phyloP scores from a whole-genome alignment of 441 rosid species.

The Brassica balearica region DNA sequence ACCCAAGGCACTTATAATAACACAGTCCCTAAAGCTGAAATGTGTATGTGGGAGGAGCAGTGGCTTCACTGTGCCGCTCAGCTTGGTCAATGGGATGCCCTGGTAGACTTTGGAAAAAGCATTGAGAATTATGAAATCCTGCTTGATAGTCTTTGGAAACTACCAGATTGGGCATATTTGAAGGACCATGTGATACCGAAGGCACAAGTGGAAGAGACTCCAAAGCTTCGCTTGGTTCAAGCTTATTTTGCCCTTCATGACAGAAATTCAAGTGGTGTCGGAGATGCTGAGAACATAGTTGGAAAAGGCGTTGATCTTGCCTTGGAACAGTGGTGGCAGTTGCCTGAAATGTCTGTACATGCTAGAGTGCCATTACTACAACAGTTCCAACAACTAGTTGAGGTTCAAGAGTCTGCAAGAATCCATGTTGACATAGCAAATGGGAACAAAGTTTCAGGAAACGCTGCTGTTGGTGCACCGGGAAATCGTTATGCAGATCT shows the following conservation, averaged over 20 bases:
- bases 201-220: constrained; percentile 98
- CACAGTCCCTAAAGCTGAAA: constrained; percentile 95
- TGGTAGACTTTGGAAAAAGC: constrained; percentile 93
- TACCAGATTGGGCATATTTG: constrained; percentile 95
- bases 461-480: constrained; percentile 66
- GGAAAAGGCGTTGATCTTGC: constrained; percentile 97
- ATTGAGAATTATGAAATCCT: constrained; percentile 93
- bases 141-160: constrained; percentile 95
- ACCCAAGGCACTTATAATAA: constrained; percentile 98
- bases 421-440: constrained; percentile 83
- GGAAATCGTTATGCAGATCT: constrained; percentile 92
- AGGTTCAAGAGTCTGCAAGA: constrained; percentile 96
- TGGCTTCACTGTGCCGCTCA: constrained; percentile 96
- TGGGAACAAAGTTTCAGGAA: constrained; percentile 81
- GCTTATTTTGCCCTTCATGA: constrained; percentile 95
- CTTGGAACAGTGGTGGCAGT: constrained; percentile 98
- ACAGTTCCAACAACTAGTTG: constrained; percentile 97
- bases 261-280: constrained; percentile 75
- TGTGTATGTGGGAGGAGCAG: constrained; percentile 99
- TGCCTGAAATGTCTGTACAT: constrained; percentile 97
- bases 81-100: constrained; percentile 98
- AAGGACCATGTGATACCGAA: constrained; percentile 95
- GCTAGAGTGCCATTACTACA: constrained; percentile 94
- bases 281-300: constrained; percentile 86
- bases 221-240: constrained; percentile 91